Base-by-base conservation (phyloP, 129 eudicot species). In the Flaveria brownii region DNA sequence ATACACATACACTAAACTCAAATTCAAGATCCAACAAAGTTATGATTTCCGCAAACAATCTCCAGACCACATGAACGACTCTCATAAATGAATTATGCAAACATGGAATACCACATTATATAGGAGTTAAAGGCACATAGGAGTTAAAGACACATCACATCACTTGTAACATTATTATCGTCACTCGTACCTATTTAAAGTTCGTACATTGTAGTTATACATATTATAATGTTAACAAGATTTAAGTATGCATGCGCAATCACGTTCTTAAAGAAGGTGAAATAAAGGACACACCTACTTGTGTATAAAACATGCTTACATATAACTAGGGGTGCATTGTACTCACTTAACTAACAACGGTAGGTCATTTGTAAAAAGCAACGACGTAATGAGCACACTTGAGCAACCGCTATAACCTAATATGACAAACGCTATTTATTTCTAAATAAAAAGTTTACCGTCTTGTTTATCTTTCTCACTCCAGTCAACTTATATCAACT, bases 361-460 rank as follows among this genome's bases (percentile, higher is more conserved):
- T 46, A 75, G 22, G 61, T 61, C 61, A 46, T 16, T 18, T n/a
- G 72, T 63, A 30, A 63, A 75, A 63, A 15, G 4, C 30, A 62
- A 28, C 5, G 11, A 63, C 41, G 16, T 49, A 47, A 47, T 17
- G 16, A 30, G 17, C 30, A 51, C 49, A 59, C 50, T 63, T 47
- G 59, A n/a, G 17, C 33, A 67, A 63, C 9, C 49, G 5, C 60
- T 16, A 28, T 39, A 39, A 56, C 60, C 45, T 62, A 6, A 57
- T 20, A 36, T 63, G 46, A 30, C 20, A 28, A 30, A 72, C 5
- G 51, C 11, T 45, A 42, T 13, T 0, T 2, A 22, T 73, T 56
- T 36, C 23, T 18, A 1, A 36, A 71, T 41, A 39, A 14, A 59
- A 1, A 22, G 69, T 74, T 2, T 9, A 2, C 12, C 30, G 1